Evolutionary conservation across 2,329 filamentous ascomycete species (phyloP).

Genomic region (Pestalotiopsis sp.): DNA sequence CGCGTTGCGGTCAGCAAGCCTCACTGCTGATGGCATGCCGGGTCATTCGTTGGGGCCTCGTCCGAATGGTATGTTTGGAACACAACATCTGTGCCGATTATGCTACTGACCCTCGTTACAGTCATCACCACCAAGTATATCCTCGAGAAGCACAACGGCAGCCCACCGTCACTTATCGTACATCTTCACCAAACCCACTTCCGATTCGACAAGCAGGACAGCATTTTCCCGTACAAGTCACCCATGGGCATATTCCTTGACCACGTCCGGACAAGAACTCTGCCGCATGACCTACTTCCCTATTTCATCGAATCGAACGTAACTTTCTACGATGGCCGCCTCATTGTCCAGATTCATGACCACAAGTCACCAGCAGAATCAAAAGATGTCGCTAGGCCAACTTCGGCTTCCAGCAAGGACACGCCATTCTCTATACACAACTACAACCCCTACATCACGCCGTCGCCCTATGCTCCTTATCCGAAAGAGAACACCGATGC

Average conservation of each 20-base stretch:
- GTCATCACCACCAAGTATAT: constrained; percentile 69
- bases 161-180: constrained; percentile 80
- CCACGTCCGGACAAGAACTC: constrained; percentile 73
- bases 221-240: constrained; percentile 88
- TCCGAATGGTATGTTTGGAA: constrained; percentile 45
- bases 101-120: not conserved
- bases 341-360: constrained; percentile 94
- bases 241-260: constrained; percentile 84
- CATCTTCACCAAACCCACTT: constrained; percentile 87
- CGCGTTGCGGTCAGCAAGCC: constrained; percentile 51
- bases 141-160: constrained; percentile 76
- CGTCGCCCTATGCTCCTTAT: constrained; percentile 81
- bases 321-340: constrained; percentile 88
- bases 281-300: constrained; percentile 87
- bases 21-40: constrained; percentile 43
- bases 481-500: constrained; percentile 52
- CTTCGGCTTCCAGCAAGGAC: constrained; percentile 61
- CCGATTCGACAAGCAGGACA: constrained; percentile 90
- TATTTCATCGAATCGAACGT: constrained; percentile 74
- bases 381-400: constrained; percentile 59
- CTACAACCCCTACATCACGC: constrained; percentile 86
- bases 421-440: constrained; percentile 87
- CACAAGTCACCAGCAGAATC: constrained; percentile 69
- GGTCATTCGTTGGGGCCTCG: constrained; percentile 45
- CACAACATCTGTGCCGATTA: no score